A percentile compares a stretch with the other conserved stretches of the same genome.
phyloP scores from a whole-genome alignment of 352 stramenopile species.

The Pythium insidiosum region DNA sequence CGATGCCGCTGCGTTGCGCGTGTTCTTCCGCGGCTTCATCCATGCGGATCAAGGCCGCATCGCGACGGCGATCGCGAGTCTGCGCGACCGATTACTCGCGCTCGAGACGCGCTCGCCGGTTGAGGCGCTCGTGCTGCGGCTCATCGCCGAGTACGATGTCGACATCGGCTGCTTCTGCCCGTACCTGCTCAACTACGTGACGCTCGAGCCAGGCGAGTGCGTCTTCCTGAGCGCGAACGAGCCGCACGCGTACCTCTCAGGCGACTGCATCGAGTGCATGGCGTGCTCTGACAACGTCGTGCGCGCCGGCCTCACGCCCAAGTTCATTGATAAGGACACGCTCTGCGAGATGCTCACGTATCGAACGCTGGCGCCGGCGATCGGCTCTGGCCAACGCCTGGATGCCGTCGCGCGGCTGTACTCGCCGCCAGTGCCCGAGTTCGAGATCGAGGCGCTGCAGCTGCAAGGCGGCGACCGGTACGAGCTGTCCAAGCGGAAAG shows the following conservation, averaged over 20 bases:
- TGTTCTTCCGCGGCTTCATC: constrained; percentile 76
- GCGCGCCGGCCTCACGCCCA: constrained; percentile 95
- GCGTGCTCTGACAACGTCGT: constrained; percentile 98
- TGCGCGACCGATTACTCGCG: constrained; percentile 74
- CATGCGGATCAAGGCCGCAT: constrained; percentile 67
- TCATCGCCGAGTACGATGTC: constrained; percentile 92
- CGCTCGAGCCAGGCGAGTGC: constrained; percentile 91
- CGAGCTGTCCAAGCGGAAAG: not conserved
- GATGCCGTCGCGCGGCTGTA: constrained; percentile 77
- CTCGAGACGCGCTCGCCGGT: constrained; percentile 25
- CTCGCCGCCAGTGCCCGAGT: constrained; percentile 86
- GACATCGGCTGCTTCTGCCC: constrained; percentile 97
- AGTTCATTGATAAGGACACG: constrained; percentile 98
- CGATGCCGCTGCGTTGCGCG: constrained; percentile 35
- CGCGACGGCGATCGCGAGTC: constrained; percentile 48
- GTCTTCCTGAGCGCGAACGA: constrained; percentile 99
- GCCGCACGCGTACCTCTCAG: constrained; percentile 98
- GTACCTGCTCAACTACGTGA: constrained; percentile 97
- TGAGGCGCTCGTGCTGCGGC: constrained; percentile 84
- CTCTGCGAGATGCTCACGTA: constrained; percentile 98
- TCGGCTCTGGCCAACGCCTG: constrained; percentile 37
- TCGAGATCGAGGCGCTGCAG: constrained; percentile 68
- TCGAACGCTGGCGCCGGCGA: constrained; percentile 44
- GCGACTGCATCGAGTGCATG: constrained; percentile 98
- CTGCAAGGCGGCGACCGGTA: not conserved